Base-by-base conservation (phyloP, 257 asterid genomes). In the Datura wrightii region DNA sequence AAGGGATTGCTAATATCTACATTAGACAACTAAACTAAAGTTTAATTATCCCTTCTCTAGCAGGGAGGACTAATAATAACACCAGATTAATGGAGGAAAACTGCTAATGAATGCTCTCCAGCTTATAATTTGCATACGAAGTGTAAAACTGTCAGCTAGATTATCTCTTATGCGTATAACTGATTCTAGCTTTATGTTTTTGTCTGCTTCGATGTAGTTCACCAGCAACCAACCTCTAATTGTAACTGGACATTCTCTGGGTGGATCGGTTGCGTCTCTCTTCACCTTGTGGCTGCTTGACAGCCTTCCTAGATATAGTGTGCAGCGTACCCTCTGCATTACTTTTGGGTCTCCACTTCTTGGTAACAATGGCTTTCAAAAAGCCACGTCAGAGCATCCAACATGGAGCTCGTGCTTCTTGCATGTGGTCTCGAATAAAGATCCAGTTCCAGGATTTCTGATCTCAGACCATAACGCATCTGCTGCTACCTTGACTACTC, bases 281-380 rank as follows among this genome's bases (percentile, higher is more conserved):
- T 87, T 87, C 86, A 87, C 90, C 52, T 85, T 87, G 81, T 85
- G 88, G 86, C 79, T 87, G 72, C 90, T 87, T 67, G 83, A 83
- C 31, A 79, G 60, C 65, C 74, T 85, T 37, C 44, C 82, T 39
- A 72, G 54, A 6, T 14, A 80, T 69, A 79, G 65, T 63, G 52
- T 79, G 39, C 86, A 79, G 72, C 85, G 19, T 4, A 82, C 82
- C 59, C 85, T 87, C 58, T 87, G 90, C 85, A 85, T 87, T 85
- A 84, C 88, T 59, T 87, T 85, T 60, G 90, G 88, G 13, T 79
- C 90, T 2, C 86, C 86, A 60, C 86, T 87, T 41, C 86, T 87
- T 56, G 90, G 90, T 39, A 85, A 85, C 54, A 79, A 66, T 66
- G 62, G 63, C 65, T 87, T 87, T 82, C 90, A 83, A 72, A 46